A percentile compares a stretch with the other conserved stretches of the same genome.
phyloP scores from a whole-genome alignment of 2,329 filamentous ascomycete genomes.

The Aspergillus sp. region DNA sequence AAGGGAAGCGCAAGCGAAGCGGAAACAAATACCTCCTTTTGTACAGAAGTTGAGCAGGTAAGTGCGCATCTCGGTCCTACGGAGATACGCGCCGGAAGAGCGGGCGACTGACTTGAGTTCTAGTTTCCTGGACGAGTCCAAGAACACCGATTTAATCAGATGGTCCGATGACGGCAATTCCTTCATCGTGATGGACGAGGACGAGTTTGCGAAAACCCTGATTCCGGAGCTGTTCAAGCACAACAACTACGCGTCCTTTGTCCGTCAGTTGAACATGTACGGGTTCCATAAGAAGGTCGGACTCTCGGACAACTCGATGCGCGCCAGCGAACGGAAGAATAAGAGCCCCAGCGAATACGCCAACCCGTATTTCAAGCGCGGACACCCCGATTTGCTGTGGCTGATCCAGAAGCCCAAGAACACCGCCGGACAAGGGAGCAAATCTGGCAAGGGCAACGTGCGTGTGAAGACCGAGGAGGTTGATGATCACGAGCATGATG shows the following conservation, averaged over 20 bases:
- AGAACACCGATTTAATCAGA: conserved; percentile 90
- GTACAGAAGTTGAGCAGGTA: conserved; percentile 98
- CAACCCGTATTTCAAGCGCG: conserved; percentile 92
- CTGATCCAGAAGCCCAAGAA: conserved; percentile 94
- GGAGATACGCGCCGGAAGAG: neutral
- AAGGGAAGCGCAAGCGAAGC: conserved; percentile 81
- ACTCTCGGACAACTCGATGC: conserved; percentile 95
- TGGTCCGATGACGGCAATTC: conserved; percentile 97
- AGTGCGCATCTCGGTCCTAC: conserved; percentile 27
- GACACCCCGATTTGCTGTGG: conserved; percentile 90
- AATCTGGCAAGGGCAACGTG: conserved; percentile 47
- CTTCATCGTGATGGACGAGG: conserved; percentile 94
- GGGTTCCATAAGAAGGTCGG: conserved; percentile 72
- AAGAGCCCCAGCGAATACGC: conserved; percentile 98
- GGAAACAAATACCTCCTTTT: conserved; percentile 96
- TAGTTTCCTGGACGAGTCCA: conserved; percentile 89
- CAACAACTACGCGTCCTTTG: conserved; percentile 76
- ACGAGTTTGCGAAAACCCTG: conserved; percentile 74
- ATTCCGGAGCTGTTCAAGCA: conserved; percentile 77
- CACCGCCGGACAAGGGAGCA: conserved; percentile 54
- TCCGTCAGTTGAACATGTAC: conserved; percentile 68
- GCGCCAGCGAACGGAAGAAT: conserved; percentile 92
- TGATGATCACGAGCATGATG: conserved; percentile 64
- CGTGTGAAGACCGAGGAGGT: conserved; percentile 58
- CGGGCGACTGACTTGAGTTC: conserved; percentile 13